Evolutionary conservation across 1,139 yeast genomes (phyloP).

Genomic region (Diutina siamensis): DNA sequence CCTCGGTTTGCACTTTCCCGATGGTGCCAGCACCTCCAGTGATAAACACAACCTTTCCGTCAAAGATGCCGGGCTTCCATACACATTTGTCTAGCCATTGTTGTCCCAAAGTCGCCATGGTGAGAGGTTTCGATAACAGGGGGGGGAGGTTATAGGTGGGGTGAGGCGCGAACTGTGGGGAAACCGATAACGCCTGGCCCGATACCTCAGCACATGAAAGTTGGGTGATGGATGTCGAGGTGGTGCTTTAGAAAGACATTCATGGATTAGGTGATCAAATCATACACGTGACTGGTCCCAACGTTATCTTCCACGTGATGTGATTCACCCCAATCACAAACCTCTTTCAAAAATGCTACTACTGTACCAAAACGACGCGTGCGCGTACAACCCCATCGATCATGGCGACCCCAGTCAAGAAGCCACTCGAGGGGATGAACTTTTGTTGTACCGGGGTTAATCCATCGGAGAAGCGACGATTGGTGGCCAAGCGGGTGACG

Average conservation of each 20-base stretch:
- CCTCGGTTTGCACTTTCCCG: slow-evolving; percentile 78
- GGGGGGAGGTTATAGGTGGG: not conserved
- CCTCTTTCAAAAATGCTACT: no score
- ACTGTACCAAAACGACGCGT: not conserved
- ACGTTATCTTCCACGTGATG: no score
- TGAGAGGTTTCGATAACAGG: not conserved
- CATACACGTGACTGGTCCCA: no score
- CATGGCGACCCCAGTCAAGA: slow-evolving; percentile 4
- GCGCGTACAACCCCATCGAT: not conserved
- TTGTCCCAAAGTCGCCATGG: not conserved
- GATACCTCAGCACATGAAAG: no score
- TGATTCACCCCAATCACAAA: no score
- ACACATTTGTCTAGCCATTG: not conserved
- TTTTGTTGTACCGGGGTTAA: slow-evolving; percentile 34
- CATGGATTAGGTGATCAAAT: no score
- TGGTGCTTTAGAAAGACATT: no score
- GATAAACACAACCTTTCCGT: slow-evolving; percentile 76
- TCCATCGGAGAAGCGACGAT: slow-evolving; percentile 18
- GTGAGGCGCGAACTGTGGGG: no score
- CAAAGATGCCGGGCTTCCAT: slow-evolving; percentile 54
- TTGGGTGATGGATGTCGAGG: no score
- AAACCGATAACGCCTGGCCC: no score
- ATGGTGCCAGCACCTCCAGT: slow-evolving; percentile 96
- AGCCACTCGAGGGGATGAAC: slow-evolving; percentile 23
- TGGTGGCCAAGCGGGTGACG: slow-evolving; percentile 28